Evolutionary conservation across 139 green algal genomes (phyloP).

Genomic region (Haematococcus lacustris): DNA sequence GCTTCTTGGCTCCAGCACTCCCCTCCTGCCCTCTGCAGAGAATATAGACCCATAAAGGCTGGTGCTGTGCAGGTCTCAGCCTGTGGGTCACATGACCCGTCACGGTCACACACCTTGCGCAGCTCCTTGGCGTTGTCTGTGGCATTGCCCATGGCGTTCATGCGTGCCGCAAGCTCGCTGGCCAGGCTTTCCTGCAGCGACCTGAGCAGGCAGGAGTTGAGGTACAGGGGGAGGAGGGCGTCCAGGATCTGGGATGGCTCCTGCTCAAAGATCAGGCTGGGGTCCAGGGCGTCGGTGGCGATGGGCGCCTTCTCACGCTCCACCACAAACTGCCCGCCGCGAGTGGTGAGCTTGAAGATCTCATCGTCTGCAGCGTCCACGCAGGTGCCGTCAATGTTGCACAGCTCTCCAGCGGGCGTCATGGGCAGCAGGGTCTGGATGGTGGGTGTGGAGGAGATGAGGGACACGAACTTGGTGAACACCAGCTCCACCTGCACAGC

Average conservation of each 20-base stretch:
- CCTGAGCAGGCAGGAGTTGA: constrained; percentile 90
- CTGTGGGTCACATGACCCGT: too few species aligned
- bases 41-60: too few species aligned
- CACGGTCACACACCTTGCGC: constrained; percentile 52
- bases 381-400: constrained; percentile 92
- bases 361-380: constrained; percentile 95
- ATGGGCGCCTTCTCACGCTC: constrained; percentile 77
- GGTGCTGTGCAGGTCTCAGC: too few species aligned
- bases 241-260: constrained; percentile 97
- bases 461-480: constrained; percentile 98
- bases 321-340: constrained; percentile 43
- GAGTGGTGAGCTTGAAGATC: constrained; percentile 70
- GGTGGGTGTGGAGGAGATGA: constrained; percentile 83
- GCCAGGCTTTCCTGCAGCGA: constrained; percentile 85
- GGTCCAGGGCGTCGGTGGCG: constrained; percentile 66
- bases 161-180: constrained; percentile 95
- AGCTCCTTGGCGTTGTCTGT: constrained; percentile 95
- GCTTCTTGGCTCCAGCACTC: too few species aligned
- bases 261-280: constrained; percentile 95
- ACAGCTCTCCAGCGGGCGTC: constrained; percentile 82
- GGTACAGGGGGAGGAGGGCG: constrained; percentile 96
- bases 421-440: constrained; percentile 95
- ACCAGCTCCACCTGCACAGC: constrained; percentile 96
- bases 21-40: too few species aligned
- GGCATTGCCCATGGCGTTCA: constrained; percentile 98